Evolutionary conservation across 345 rosid genomes (phyloP).

Genomic region (Luvunga scandens): DNA sequence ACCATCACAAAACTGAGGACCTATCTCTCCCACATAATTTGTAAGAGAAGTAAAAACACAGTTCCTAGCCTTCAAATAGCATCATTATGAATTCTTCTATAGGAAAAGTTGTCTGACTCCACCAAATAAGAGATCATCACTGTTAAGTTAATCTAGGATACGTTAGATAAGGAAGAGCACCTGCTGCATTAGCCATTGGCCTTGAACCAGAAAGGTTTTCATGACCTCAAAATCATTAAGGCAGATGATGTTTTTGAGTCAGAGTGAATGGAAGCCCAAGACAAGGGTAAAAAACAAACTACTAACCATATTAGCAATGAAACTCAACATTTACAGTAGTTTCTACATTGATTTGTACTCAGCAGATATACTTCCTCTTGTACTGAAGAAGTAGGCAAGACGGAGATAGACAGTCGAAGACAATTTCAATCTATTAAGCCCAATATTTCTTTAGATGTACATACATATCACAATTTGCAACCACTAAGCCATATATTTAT

Average conservation of each 20-base stretch:
- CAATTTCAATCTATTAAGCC: neutral
- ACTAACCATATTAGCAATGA: neutral
- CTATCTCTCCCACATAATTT: neutral
- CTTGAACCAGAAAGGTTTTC: neutral
- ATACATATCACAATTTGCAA: neutral
- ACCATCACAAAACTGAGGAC: neutral
- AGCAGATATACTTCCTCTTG: neutral
- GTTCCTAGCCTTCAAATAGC: neutral
- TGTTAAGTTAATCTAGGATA: neutral
- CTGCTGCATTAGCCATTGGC: neutral
- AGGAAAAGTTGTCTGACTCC: neutral
- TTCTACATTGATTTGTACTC: neutral
- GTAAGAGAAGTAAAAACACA: neutral
- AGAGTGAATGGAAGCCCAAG: neutral
- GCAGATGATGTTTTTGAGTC: neutral
- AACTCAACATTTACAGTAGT: neutral
- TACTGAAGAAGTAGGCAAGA: neutral
- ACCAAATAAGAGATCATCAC: neutral
- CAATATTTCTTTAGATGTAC: neutral
- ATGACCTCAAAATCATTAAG: neutral
- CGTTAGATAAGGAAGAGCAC: neutral
- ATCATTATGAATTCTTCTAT: neutral
- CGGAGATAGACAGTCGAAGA: neutral
- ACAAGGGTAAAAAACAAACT: neutral
- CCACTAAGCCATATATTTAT: neutral